Percentiles rank a stretch among this genome's conserved stretches.
Evolutionary conservation across 2,329 filamentous ascomycete species (phyloP).

Genomic region (Fulvia fulva): DNA sequence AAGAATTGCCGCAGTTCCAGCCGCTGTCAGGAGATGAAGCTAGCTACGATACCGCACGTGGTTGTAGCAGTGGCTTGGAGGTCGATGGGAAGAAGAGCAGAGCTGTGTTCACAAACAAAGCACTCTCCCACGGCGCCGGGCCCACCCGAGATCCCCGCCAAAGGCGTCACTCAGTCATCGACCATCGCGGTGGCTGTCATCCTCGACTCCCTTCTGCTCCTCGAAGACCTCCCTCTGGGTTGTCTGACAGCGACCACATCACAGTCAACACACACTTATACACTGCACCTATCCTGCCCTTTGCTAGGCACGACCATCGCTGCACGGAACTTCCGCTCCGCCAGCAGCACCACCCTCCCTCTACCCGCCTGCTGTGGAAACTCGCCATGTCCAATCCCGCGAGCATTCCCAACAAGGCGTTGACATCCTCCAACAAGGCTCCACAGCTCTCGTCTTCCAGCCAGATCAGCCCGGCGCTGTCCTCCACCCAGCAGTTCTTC

Average conservation of each 20-base stretch:
- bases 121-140: neutral
- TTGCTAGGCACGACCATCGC: slow-evolving; percentile 10
- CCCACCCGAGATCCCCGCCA: neutral
- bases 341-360: slow-evolving; percentile 5
- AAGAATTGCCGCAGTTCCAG: neutral
- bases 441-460: slow-evolving; percentile 21
- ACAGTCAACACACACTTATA: neutral
- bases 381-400: slow-evolving; percentile 43
- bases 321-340: slow-evolving; percentile 1
- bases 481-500: slow-evolving; percentile 42
- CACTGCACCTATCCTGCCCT: neutral
- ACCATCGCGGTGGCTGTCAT: neutral
- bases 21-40: neutral
- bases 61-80: neutral
- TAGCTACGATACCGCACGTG: neutral
- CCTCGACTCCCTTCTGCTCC: neutral
- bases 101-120: neutral
- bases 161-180: neutral
- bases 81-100: neutral
- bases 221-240: slow-evolving; percentile 9
- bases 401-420: slow-evolving; percentile 27
- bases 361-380: slow-evolving; percentile 13
- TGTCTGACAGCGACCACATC: slow-evolving; percentile 3
- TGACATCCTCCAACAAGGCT: slow-evolving; percentile 41
- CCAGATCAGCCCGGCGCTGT: slow-evolving; percentile 42